These are phyloP conservation scores for Theobroma cacao DNA, from an alignment of 345 rosid species.

Conservation along the genomic window DNA sequence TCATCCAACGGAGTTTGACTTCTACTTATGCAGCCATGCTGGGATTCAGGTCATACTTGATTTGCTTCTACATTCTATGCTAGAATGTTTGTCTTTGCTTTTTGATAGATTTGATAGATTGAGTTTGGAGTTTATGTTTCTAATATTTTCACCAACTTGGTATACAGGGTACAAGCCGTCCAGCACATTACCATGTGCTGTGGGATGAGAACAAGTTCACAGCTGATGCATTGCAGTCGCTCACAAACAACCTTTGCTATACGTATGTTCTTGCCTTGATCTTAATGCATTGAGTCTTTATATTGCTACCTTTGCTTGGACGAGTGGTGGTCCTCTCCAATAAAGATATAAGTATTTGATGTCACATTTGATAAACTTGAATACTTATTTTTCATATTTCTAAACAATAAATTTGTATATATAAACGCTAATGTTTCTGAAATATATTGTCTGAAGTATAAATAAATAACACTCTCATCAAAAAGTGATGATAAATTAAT, in stretches of 20 bases:
- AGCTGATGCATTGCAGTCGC: constrained; percentile 89
- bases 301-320: not conserved
- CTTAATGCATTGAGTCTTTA: not conserved
- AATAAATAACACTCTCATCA: not conserved
- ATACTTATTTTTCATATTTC: not conserved
- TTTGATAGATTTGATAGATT: not conserved
- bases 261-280: constrained; percentile 49
- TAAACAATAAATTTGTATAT: not conserved
- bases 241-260: constrained; percentile 92
- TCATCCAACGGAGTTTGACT: constrained; percentile 97
- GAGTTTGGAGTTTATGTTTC: not conserved
- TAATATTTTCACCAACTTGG: not conserved
- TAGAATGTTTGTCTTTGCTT: not conserved
- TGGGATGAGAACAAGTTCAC: constrained; percentile 99
- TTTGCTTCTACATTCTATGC: not conserved
- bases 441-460: not conserved
- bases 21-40: constrained; percentile 97
- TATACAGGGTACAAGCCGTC: constrained; percentile 90
- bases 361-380: too few relatives aligned
- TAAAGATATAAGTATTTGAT: too few relatives aligned
- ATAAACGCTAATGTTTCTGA: not conserved
- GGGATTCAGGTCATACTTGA: constrained; percentile 71
- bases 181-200: constrained; percentile 95
- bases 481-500: not conserved
- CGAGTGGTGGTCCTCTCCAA: not conserved